phyloP scores from a whole-genome alignment of 352 stramenopile genomes.

The Lagenidium sp. region DNA sequence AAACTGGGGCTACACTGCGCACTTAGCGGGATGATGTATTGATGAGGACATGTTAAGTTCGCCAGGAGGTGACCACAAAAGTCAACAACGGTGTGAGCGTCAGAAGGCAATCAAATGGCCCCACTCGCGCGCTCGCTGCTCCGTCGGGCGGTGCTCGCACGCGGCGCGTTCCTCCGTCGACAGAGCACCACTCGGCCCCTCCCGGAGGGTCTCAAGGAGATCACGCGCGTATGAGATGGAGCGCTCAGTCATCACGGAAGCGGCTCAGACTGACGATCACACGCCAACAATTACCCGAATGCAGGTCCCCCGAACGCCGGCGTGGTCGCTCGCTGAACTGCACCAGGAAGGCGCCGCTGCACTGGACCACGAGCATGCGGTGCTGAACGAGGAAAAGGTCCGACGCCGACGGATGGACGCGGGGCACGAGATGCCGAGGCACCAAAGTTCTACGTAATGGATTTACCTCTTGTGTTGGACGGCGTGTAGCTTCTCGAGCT shows the following conservation, averaged over 20 bases:
- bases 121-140: too few relatives aligned
- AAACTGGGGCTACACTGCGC: not conserved
- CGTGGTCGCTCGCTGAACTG: conserved; percentile 76
- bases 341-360: conserved; percentile 47
- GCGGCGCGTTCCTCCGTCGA: not conserved
- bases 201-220: conserved; percentile 48
- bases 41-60: too few relatives aligned
- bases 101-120: too few relatives aligned
- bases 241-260: too few relatives aligned
- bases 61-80: too few relatives aligned
- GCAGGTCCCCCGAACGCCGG: conserved; percentile 58
- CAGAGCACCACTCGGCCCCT: conserved; percentile 12
- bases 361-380: conserved; percentile 27
- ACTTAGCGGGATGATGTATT: too few relatives aligned
- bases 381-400: conserved; percentile 61
- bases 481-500: conserved; percentile 65
- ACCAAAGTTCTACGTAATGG: too few relatives aligned
- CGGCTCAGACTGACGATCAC: too few relatives aligned
- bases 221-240: conserved; percentile 48
- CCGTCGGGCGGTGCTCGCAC: conserved; percentile 5
- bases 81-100: too few relatives aligned
- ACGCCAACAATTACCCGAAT: too few relatives aligned
- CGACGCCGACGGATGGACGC: not conserved
- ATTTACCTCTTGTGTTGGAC: not conserved
- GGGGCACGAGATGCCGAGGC: too few relatives aligned